These are phyloP conservation scores for Calocera viscosa DNA, from an alignment of 768 basidiomycete genomes.

Conservation along the genomic window DNA sequence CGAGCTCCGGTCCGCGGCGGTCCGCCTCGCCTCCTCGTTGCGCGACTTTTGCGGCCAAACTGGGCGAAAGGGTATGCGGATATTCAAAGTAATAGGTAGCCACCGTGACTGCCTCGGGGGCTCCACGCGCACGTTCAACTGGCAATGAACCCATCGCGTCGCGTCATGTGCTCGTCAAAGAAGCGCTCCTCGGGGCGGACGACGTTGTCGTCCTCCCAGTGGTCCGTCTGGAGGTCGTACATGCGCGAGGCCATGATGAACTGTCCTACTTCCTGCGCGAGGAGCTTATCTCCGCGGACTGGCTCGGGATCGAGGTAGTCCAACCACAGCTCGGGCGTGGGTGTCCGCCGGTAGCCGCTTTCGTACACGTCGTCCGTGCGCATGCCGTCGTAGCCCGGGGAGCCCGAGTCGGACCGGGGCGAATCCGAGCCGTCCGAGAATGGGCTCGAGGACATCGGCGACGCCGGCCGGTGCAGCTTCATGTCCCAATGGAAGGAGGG, in stretches of 20 bases:
- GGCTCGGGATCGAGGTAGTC: constrained; percentile 1
- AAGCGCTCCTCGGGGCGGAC: neutral
- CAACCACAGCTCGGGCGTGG: constrained; percentile 1
- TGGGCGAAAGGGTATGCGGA: neutral
- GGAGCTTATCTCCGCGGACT: neutral
- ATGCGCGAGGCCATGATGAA: neutral
- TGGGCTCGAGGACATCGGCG: neutral
- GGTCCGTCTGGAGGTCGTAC: neutral
- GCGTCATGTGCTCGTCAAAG: neutral
- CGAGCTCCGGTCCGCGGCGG: neutral
- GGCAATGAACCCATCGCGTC: neutral
- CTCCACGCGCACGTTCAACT: neutral
- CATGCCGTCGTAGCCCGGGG: neutral
- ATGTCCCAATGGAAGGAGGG: neutral
- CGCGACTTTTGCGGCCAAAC: neutral
- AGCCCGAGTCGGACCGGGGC: neutral
- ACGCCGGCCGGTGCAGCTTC: neutral
- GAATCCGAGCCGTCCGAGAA: neutral
- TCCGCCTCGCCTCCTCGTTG: neutral
- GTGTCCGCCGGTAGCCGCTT: neutral
- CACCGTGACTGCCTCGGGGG: neutral
- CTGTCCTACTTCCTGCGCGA: neutral
- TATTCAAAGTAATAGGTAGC: neutral
- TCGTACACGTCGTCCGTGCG: neutral
- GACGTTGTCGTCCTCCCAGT: neutral